Conservation (phyloP, 2,329 filamentous ascomycete species). For the Penicillium sp. region DNA sequence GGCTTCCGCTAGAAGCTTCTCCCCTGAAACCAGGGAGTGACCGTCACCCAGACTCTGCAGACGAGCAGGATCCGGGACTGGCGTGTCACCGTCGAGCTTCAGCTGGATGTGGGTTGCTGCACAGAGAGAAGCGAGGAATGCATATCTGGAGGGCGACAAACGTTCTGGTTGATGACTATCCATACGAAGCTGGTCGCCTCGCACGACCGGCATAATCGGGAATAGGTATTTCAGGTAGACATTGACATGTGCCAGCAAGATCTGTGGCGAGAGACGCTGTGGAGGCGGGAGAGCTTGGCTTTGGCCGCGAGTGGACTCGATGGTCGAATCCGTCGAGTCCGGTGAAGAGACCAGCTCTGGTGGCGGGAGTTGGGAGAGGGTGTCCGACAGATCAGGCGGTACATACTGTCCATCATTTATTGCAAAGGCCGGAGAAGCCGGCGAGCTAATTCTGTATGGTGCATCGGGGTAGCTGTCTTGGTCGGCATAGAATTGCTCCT, state of each 20-base stretch:
- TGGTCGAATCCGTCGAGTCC: conserved; percentile 34
- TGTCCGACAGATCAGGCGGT: conserved; percentile 27
- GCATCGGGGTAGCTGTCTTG: conserved; percentile 23
- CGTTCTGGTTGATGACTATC: conserved; percentile 56
- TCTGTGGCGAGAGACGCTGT: conserved; percentile 34
- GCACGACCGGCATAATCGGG: conserved; percentile 48
- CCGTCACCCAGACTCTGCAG: conserved; percentile 55
- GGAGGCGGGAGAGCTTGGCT: conserved; percentile 16
- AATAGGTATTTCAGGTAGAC: conserved; percentile 46
- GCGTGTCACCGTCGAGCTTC: conserved; percentile 37
- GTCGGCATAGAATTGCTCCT: conserved; percentile 21
- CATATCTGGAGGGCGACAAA: conserved; percentile 43
- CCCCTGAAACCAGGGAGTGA: conserved; percentile 63
- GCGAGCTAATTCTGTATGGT: conserved; percentile 27
- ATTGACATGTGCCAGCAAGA: conserved; percentile 42
- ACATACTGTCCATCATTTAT: conserved; percentile 28
- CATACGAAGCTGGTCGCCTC: conserved; percentile 35
- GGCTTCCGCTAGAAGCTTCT: conserved; percentile 67
- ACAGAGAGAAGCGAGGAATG: conserved; percentile 44
- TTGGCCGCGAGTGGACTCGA: conserved; percentile 27
- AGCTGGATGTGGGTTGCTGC: conserved; percentile 50
- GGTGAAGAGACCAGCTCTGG: conserved; percentile 38
- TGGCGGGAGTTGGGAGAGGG: conserved; percentile 31
- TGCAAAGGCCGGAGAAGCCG: conserved; percentile 28
- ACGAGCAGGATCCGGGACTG: conserved; percentile 24